These are phyloP conservation scores for Hanseniaspora taiwanica DNA, from an alignment of 805 yeast species.

Conservation along the genomic window DNA sequence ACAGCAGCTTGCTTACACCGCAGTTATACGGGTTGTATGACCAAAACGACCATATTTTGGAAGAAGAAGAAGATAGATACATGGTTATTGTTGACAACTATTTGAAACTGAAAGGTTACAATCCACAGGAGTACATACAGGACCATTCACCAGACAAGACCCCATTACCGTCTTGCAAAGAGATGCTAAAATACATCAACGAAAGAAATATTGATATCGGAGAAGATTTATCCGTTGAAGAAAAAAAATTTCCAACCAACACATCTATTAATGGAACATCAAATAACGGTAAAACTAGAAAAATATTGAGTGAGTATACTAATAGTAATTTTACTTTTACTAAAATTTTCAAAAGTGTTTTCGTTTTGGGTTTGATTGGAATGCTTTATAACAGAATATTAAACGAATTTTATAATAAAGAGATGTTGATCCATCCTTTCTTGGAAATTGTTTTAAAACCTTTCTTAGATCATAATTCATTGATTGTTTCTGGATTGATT, in stretches of 20 bases:
- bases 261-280: too few species aligned
- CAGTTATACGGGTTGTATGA: constrained; percentile 36
- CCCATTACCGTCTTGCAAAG: too few species aligned
- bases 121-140: neutral
- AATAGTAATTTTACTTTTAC: constrained; percentile 1
- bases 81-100: neutral
- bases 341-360: neutral
- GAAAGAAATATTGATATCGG: too few species aligned
- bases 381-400: neutral
- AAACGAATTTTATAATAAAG: neutral
- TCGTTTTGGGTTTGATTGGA: neutral
- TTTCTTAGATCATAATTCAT: neutral
- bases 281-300: neutral
- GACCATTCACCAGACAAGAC: too few species aligned
- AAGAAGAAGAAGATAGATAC: constrained; percentile 13
- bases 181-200: too few species aligned
- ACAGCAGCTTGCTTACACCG: neutral
- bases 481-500: neutral
- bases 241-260: neutral
- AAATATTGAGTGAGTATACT: neutral
- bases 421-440: neutral
- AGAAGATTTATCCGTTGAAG: neutral
- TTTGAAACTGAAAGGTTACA: neutral
- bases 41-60: constrained; percentile 23
- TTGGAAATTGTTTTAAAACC: neutral